Base-by-base conservation (phyloP, 129 eudicot genomes). In the Chrysanthemum lavandulifolium region DNA sequence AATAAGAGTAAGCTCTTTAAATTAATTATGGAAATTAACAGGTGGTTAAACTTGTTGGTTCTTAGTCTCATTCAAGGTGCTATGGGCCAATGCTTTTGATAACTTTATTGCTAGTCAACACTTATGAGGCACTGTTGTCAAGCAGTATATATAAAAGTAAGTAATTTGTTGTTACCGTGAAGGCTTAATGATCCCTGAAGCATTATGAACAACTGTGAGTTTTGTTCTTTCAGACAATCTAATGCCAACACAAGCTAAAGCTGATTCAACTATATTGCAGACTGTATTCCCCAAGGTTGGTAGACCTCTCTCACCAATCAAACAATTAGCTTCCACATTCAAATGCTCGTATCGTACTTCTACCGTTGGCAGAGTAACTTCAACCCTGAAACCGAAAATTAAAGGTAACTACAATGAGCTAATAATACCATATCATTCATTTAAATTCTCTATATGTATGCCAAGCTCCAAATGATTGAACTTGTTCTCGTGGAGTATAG, bases 311-410 rank as follows among this genome's bases (percentile, higher is more conserved):
- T 74, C 73, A 13, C 94, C 96, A 3, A 76, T 61, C 47, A 78
- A 77, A 67, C 85, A 83, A 61, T 87, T 78, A 14, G 96, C 83
- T 72, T 90, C 91, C 4, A 90, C 65, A 15, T 78, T 85, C 62
- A 87, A 74, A 62, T 87, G 72, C 57, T 89, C 83, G 12, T 72
- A 89, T 55, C 93, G 81, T 14, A 89, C 88, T 67, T 89, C 88
- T 23, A 89, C 81, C 1, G 85, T 84, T 7, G 96, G 96, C 57
- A 89, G 83, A 13, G 56, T 66, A 4, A 87, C 83, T 9, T 92
- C 90, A 58, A 84, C 90, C 69, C 96, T 89, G 82, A 21, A 53
- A 73, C 43, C 23, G 4, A 64, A 49, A 12, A 10, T 0, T 5
- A 53, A 61, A 27, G 66, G 47, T 61, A 61, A 61, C 43, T 6